Evolutionary conservation across 2,329 filamentous ascomycete species (phyloP), one percentile per base, ranked within the genome.

Genomic region (Penicillium rolfsii): DNA sequence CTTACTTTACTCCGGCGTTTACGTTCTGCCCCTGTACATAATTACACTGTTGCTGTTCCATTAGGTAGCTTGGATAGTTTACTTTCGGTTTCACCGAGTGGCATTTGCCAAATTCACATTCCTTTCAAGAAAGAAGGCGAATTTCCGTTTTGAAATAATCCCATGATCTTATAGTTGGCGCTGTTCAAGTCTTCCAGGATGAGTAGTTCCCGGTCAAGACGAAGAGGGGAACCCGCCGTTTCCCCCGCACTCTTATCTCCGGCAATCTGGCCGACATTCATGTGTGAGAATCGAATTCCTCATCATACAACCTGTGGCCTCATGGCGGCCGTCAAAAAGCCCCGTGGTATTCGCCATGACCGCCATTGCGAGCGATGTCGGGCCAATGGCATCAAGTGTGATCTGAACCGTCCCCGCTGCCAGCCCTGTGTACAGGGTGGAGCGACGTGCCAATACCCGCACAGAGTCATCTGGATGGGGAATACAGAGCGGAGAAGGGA

Each of bases 291-390:
- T 41, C 11, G 19, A n/a, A 24, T 14, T 41, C 22, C 26, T 26
- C 41, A 35, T 52, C 50, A 40, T 26, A 6, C 33, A 40, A 26
- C 30, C 35, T 19, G 36, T 11, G 57, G 52, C 33, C 45, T 16
- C 8, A 67, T 66, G 64, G 54, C 56, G 16, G 38, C 55, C n/a
- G 40, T 54, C 24, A 69, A 69, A 55, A 72, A 71, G 60, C 71
- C 71, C 9, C 68, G 71, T 12, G 70, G 71, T 1, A 71, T 73
- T n/a, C 68, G 71, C 7, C 65, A 68, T 36, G 71, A 74, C 60
- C 69, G 71, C 19, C 67, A 74, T 50, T 73, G 71, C 48, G 45
- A 61, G 45, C 69, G 58, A 49, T 74, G 71, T 56, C 68, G 69
- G 49, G 52, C 30, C 24, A 64, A 67, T 35, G 62, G 65, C 33